Conservation (phyloP, 2,329 filamentous ascomycete genomes). For the Calonectria pteridis region DNA sequence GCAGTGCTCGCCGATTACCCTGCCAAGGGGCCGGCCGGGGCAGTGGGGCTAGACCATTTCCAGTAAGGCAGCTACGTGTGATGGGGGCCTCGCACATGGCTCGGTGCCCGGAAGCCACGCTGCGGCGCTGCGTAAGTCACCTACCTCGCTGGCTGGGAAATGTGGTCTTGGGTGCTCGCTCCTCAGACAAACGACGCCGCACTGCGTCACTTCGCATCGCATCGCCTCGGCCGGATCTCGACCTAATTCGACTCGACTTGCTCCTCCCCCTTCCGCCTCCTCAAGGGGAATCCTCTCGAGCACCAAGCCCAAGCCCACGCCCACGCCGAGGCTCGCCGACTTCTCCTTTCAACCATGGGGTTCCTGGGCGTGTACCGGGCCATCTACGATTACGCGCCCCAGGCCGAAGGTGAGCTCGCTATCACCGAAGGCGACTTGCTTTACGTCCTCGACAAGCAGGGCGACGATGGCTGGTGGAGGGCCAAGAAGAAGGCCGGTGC, state of each 20-base stretch:
- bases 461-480: constrained; percentile 91
- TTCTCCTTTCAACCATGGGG: constrained; percentile 71
- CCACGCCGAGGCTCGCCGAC: constrained; percentile 38
- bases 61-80: constrained; percentile 19
- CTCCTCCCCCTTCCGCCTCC: constrained; percentile 17
- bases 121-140: constrained; percentile 34
- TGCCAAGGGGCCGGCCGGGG: neutral
- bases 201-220: constrained; percentile 46
- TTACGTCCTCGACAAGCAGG: constrained; percentile 86
- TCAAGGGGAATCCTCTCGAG: constrained; percentile 31
- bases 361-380: constrained; percentile 93
- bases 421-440: constrained; percentile 90
- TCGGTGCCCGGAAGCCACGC: constrained; percentile 18
- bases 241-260: constrained; percentile 30
- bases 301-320: constrained; percentile 26
- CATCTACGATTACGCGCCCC: constrained; percentile 92
- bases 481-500: constrained; percentile 89
- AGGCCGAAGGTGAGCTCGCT: constrained; percentile 86
- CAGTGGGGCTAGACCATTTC: constrained; percentile 6
- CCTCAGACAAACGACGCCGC: constrained; percentile 46
- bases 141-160: constrained; percentile 28
- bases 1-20: constrained; percentile 3
- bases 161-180: constrained; percentile 33
- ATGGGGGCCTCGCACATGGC: constrained; percentile 19
- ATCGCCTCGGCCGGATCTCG: constrained; percentile 35